Conservation (phyloP, 2,329 filamentous ascomycete genomes). For the Neopestalotiopsis sp. region DNA sequence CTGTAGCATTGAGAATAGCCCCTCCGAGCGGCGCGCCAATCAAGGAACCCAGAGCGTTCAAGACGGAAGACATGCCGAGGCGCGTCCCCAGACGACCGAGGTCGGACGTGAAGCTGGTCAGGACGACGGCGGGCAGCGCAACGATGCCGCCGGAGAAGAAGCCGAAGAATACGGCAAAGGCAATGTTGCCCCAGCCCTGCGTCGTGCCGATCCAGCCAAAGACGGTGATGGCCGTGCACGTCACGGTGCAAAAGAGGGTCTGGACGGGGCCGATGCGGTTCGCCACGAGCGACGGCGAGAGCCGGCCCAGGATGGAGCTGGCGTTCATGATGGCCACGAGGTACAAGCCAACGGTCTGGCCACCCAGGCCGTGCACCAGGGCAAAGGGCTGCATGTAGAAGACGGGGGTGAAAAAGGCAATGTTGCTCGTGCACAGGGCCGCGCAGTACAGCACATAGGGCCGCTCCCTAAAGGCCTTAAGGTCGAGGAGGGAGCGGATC, state of each 20-base stretch:
- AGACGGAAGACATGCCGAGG: conserved; percentile 47
- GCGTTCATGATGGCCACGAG: conserved; percentile 58
- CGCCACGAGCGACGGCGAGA: conserved; percentile 52
- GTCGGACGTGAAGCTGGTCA: conserved; percentile 30
- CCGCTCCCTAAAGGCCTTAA: conserved; percentile 33
- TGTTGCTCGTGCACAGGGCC: conserved; percentile 35
- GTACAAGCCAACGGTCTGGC: conserved; percentile 45
- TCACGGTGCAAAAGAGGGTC: conserved; percentile 41
- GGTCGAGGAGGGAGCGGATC: conserved; percentile 34
- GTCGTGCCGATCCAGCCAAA: conserved; percentile 49
- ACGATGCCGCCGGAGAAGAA: conserved; percentile 53
- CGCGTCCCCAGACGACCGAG: conserved; percentile 41
- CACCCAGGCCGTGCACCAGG: conserved; percentile 37
- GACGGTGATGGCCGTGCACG: conserved; percentile 38
- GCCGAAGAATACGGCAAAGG: conserved; percentile 51
- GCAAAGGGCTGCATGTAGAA: conserved; percentile 54
- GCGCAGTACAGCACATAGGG: conserved; percentile 34
- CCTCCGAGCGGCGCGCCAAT: conserved; percentile 56
- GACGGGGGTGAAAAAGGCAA: conserved; percentile 46
- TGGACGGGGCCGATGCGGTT: conserved; percentile 48
- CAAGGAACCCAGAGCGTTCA: conserved; percentile 54
- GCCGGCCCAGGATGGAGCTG: conserved; percentile 53
- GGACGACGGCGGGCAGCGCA: conserved; percentile 45
- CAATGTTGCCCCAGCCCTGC: conserved; percentile 42
- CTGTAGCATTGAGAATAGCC: conserved; percentile 43